Percentiles rank a stretch among this genome's conserved stretches.
Conservation (phyloP, 371 early-diverging fungal genomes). For the Coemansia sp. region DNA sequence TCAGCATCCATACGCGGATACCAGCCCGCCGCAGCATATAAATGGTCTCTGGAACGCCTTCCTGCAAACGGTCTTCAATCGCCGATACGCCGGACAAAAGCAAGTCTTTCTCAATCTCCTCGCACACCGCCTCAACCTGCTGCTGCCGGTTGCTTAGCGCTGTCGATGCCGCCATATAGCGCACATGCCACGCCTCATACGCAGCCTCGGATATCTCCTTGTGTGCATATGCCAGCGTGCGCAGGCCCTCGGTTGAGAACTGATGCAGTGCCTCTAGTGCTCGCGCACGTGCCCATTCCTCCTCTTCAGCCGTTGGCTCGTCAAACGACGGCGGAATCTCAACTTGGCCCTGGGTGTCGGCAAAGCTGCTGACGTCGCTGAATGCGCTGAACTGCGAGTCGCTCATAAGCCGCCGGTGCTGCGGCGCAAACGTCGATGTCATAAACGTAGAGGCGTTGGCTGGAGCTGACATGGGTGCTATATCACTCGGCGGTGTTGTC, state of each 20-base stretch:
- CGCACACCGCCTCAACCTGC: constrained; percentile 75
- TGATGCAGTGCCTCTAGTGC: constrained; percentile 53
- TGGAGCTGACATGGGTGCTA: background rate
- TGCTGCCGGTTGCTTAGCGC: constrained; percentile 72
- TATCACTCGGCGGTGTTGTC: background rate
- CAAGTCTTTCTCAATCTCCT: constrained; percentile 73
- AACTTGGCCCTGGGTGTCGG: constrained; percentile 29
- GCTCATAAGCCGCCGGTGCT: constrained; percentile 37
- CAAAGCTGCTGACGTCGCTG: constrained; percentile 43
- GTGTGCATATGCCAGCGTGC: constrained; percentile 85
- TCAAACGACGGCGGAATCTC: constrained; percentile 33
- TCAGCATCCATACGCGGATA: constrained; percentile 96
- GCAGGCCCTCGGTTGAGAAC: constrained; percentile 82
- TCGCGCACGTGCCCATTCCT: constrained; percentile 46
- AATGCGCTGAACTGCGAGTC: constrained; percentile 38
- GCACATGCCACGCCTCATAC: constrained; percentile 74
- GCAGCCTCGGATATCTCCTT: constrained; percentile 71
- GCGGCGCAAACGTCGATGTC: background rate
- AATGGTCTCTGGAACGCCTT: constrained; percentile 92
- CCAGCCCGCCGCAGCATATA: constrained; percentile 83
- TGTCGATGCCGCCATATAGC: constrained; percentile 76
- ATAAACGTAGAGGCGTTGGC: background rate
- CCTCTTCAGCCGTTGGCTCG: constrained; percentile 40
- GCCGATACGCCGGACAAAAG: constrained; percentile 80
- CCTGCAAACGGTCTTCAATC: constrained; percentile 94